Conservation (phyloP, 345 rosid genomes). For the Eucalyptus sideroxylon region DNA sequence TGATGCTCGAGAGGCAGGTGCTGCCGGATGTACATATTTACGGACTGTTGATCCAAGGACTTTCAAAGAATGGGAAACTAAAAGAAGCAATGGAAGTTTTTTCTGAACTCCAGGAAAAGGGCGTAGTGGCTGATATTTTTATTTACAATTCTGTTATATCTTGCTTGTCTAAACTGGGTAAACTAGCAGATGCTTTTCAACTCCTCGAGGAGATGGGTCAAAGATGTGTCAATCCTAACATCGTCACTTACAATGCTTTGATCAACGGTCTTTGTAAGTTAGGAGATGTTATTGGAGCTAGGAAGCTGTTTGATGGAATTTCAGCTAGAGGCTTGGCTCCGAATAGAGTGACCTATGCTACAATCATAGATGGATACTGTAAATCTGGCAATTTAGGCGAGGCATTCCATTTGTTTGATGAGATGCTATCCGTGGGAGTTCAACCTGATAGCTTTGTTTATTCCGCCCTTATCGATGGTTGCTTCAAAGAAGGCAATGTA, state of each 20-base stretch:
- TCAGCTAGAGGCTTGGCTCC: slow-evolving; percentile 36
- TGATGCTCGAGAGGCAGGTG: slow-evolving; percentile 39
- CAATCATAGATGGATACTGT: slow-evolving; percentile 66
- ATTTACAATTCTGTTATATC: slow-evolving; percentile 58
- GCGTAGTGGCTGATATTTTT: slow-evolving; percentile 46
- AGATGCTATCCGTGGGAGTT: slow-evolving; percentile 49
- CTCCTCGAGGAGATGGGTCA: slow-evolving; percentile 38
- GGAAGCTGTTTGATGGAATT: slow-evolving; percentile 47
- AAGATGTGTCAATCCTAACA: slow-evolving; percentile 45
- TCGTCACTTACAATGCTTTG: slow-evolving; percentile 49
- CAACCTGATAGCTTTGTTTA: slow-evolving; percentile 55
- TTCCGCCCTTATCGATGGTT: slow-evolving; percentile 47
- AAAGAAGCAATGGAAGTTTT: slow-evolving; percentile 48
- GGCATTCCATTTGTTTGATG: slow-evolving; percentile 51
- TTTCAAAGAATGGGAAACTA: slow-evolving; percentile 41
- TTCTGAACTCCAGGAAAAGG: slow-evolving; percentile 41
- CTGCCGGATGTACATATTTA: slow-evolving; percentile 41
- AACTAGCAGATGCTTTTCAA: slow-evolving; percentile 27
- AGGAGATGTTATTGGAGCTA: slow-evolving; percentile 47
- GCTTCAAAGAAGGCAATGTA: slow-evolving; percentile 47
- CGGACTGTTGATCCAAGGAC: slow-evolving; percentile 55
- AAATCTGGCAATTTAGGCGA: slow-evolving; percentile 43
- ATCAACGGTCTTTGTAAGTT: slow-evolving; percentile 55
- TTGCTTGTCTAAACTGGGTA: slow-evolving; percentile 45
- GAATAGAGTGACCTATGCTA: slow-evolving; percentile 47